These are phyloP conservation scores for Hymenoscyphus occultus DNA, from an alignment of 2,329 filamentous ascomycete species.

Conservation along the genomic window DNA sequence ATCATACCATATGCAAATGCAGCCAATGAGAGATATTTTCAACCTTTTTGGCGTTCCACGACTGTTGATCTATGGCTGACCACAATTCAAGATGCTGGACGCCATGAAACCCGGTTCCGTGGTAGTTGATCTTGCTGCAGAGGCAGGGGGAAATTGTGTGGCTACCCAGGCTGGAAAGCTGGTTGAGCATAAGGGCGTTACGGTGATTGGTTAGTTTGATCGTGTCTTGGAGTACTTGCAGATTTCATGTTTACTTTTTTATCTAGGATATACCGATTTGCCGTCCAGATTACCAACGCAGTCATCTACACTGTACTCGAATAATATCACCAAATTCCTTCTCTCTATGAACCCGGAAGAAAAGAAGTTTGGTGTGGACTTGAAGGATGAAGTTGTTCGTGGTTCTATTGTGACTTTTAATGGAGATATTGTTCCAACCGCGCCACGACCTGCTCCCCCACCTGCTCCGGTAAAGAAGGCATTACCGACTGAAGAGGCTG, in stretches of 20 bases:
- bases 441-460: slow-evolving; percentile 64
- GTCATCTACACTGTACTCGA: slow-evolving; percentile 85
- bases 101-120: slow-evolving; percentile 86
- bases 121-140: slow-evolving; percentile 82
- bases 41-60: slow-evolving; percentile 40
- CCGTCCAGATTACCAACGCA: slow-evolving; percentile 85
- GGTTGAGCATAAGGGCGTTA: slow-evolving; percentile 70
- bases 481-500: slow-evolving; percentile 49
- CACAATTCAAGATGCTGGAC: slow-evolving; percentile 50
- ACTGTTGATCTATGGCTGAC: slow-evolving; percentile 18
- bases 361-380: slow-evolving; percentile 75
- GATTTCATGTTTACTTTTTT: background rate
- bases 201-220: slow-evolving; percentile 66
- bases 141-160: slow-evolving; percentile 86
- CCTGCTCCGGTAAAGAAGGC: slow-evolving; percentile 48
- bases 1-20: slow-evolving; percentile 32
- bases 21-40: slow-evolving; percentile 35
- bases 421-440: slow-evolving; percentile 71
- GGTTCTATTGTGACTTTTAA: slow-evolving; percentile 79
- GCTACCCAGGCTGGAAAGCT: slow-evolving; percentile 73
- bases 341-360: slow-evolving; percentile 77
- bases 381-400: slow-evolving; percentile 81
- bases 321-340: slow-evolving; percentile 88
- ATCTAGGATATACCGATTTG: slow-evolving; percentile 74
- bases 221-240: background rate